A percentile compares a stretch with the other conserved stretches of the same genome.
phyloP scores from a whole-genome alignment of 345 rosid species.

The Populus nigra region DNA sequence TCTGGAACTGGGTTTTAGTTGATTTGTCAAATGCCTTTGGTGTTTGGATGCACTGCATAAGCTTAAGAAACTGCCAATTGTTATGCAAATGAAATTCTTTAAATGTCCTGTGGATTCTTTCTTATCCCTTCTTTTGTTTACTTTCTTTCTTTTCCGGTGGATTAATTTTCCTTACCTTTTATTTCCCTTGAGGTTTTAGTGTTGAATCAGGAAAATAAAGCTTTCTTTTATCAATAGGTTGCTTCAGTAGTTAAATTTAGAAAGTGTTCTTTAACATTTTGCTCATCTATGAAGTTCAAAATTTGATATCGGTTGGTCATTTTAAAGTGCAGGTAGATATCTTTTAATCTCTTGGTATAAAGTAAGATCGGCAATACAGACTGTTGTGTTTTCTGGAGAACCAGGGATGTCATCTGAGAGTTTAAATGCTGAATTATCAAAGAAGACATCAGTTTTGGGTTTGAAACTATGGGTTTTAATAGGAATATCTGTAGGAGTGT shows the following conservation, averaged over 20 bases:
- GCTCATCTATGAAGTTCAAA: neutral
- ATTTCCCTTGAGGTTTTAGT: constrained; percentile 20
- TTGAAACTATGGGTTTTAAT: constrained; percentile 87
- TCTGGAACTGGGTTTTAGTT: neutral
- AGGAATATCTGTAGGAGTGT: constrained; percentile 65
- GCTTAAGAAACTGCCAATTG: constrained; percentile 1
- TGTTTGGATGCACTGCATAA: neutral
- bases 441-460: constrained; percentile 79
- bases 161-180: constrained; percentile 14
- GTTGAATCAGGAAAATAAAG: constrained; percentile 7
- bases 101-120: constrained; percentile 24
- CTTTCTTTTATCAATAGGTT: neutral
- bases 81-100: neutral
- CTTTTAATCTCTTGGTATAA: constrained; percentile 15
- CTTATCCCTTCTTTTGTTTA: neutral
- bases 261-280: neutral
- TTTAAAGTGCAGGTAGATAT: constrained; percentile 28
- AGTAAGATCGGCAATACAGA: neutral
- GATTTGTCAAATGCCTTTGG: constrained; percentile 15
- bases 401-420: constrained; percentile 61
- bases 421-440: constrained; percentile 68
- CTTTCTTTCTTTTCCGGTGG: constrained; percentile 5
- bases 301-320: neutral
- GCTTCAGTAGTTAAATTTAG: neutral
- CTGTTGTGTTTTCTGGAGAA: constrained; percentile 19